Base-by-base conservation (phyloP, 805 yeast species). In the Starmera caribaea region DNA sequence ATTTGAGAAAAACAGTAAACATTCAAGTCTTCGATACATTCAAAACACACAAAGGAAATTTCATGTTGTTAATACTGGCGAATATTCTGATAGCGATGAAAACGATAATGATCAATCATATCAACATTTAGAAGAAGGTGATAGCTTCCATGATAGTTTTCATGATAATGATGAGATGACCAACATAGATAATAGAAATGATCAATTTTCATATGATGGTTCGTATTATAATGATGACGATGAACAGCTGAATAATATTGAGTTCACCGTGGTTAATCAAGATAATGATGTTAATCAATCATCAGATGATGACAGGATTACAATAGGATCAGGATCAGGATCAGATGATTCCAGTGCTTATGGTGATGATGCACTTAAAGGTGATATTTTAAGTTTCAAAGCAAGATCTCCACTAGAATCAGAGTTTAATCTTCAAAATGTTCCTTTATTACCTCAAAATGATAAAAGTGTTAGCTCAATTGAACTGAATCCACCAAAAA, bases 351-450 rank as follows among this genome's bases (percentile, higher is more conserved):
- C 14, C 9, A 34, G n/a, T 32, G 41, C 24, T 32, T 47, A 35
- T 9, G 50, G 45, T 13, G 55, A 43, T 2, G 49, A 51, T 35
- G 62, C 50, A 3, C 3, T 7, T 21, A 21, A 21, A 21, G 26
- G 6, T 21, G 26, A 21, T 21, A 54, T 47, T 6, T 39, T 64
- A 16, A 57, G 56, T 35, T 64, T 64, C 41, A 55, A 53, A 7
- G 66, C 64, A 2, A 52, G 56, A 37, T 55, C 67, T 3, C 64
- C 66, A 7, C 47, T 49, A 37, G 51, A 49, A 26, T 44, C 58
- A 3, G 58, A 52, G 9, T 56, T 57, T 41, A 57, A 51, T 15
- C 37, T 46, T 21, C 51, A 45, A 8, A 32, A 43, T 11, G 13
- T 13, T 36, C 6, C 50, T 46, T 8, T 34, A 31, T 8, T 47